These are phyloP conservation scores for Mycena amicta DNA, from an alignment of 768 basidiomycete genomes.

Conservation along the genomic window DNA sequence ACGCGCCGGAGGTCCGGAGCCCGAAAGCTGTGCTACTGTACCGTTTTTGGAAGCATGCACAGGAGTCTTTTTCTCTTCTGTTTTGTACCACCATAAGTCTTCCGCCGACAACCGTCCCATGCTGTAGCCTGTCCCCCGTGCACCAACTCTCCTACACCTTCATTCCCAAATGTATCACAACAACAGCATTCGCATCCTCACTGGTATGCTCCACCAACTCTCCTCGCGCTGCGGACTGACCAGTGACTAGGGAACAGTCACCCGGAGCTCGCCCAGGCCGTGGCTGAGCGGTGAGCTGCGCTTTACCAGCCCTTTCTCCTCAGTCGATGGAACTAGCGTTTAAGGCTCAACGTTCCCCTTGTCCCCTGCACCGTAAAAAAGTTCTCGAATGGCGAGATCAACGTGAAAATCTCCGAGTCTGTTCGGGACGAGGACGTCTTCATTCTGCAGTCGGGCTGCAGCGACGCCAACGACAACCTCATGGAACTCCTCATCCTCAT, in stretches of 20 bases:
- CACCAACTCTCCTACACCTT: background rate
- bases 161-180: slow-evolving; percentile 66
- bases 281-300: slow-evolving; percentile 94
- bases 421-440: slow-evolving; percentile 98
- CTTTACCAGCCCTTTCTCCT: slow-evolving; percentile 41
- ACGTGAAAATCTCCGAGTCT: slow-evolving; percentile 92
- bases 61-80: background rate
- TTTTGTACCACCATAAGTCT: slow-evolving; percentile 17
- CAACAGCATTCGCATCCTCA: slow-evolving; percentile 75
- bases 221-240: background rate
- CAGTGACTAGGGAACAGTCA: slow-evolving; percentile 86
- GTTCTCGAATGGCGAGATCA: slow-evolving; percentile 95
- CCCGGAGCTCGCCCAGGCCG: slow-evolving; percentile 92
- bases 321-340: slow-evolving; percentile 53
- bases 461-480: slow-evolving; percentile 92
- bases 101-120: background rate
- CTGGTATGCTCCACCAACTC: slow-evolving; percentile 50
- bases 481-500: slow-evolving; percentile 99
- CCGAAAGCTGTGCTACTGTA: slow-evolving; percentile 1
- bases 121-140: background rate
- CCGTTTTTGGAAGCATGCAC: background rate
- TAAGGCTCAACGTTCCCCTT: slow-evolving; percentile 86
- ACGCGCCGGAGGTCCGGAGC: no score
- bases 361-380: slow-evolving; percentile 84
- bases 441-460: slow-evolving; percentile 91